Evolutionary conservation across 2,329 filamentous ascomycete species (phyloP).

Genomic region (Aspergillus sp.): DNA sequence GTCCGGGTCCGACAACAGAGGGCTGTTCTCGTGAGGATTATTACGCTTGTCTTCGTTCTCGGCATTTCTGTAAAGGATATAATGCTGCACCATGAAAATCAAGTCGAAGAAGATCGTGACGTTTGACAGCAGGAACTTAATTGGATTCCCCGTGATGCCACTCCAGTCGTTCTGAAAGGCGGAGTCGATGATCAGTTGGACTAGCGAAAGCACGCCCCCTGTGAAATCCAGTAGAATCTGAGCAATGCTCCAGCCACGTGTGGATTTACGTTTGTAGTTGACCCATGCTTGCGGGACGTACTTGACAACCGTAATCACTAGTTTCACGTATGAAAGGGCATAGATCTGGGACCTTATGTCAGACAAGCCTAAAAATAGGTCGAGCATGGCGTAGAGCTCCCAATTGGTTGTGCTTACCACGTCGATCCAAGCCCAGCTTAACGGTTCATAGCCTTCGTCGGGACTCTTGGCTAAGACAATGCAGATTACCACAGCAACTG

Average conservation of each 20-base stretch:
- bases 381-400: not conserved
- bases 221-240: conserved; percentile 81
- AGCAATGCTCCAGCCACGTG: conserved; percentile 80
- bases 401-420: conserved; percentile 47
- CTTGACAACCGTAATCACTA: conserved; percentile 85
- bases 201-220: conserved; percentile 77
- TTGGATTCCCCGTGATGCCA: conserved; percentile 84
- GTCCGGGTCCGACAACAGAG: conserved; percentile 26
- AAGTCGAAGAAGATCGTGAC: conserved; percentile 83
- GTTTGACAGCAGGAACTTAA: conserved; percentile 84
- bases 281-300: conserved; percentile 83
- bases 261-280: conserved; percentile 83
- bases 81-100: conserved; percentile 87
- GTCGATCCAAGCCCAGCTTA: conserved; percentile 63
- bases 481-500: conserved; percentile 34
- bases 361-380: conserved; percentile 3
- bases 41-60: conserved; percentile 19
- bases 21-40: conserved; percentile 26
- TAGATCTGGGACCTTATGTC: conserved; percentile 49
- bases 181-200: conserved; percentile 81
- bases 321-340: conserved; percentile 81
- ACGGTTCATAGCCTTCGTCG: conserved; percentile 47
- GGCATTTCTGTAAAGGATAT: conserved; percentile 65
- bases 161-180: conserved; percentile 84
- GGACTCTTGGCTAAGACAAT: conserved; percentile 45